Base-by-base conservation (phyloP, 768 basidiomycete genomes). In the Tubosaeta sp. region DNA sequence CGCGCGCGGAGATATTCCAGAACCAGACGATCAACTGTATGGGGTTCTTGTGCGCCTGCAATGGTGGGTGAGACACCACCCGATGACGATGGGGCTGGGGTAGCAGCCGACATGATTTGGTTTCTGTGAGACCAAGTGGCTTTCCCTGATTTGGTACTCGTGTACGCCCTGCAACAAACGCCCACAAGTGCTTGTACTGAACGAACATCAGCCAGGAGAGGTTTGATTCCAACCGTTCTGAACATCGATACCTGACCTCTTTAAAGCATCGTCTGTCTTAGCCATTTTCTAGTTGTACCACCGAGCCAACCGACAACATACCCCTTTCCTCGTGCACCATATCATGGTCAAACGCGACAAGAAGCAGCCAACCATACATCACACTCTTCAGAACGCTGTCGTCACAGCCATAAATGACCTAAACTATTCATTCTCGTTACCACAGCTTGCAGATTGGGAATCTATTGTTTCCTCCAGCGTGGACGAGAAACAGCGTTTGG, bases 1-100 rank as follows among this genome's bases (percentile, higher is more conserved):
- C 77, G 65, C 22, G 69, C 31, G 34, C 75, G 76, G 46, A 80
- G 70, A 56, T 80, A 80, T n/a, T 79, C 76, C 32, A 80, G 54
- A 22, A 80, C 72, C 2, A 76, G 59, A 16, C 70, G 71, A 48
- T 80, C 76, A 6, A 67, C 59, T 4, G 63, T 58, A n/a, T 46
- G 59, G n/a, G 61, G 37, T 43, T 71, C 67, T 43, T 70, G 71
- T 12, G 67, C 48, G 25, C 49, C 57, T 22, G 51, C 54, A 8
- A 62, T 64, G 8, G 66, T 61, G 17, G 71, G 70, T 9, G 68
- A 71, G 44, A 65, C 57, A 43, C 58, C 64, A 29, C 62, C 64
- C 22, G 69, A 71, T 6, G 69, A 71, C n/a, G 63, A 70, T 51
- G 70, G 47, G 34, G 68, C 69, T 35, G 69, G 71, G 16, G 71